These are phyloP conservation scores for Lichtheimia hyalospora DNA, from an alignment of 371 early-diverging fungal genomes.

Conservation along the genomic window DNA sequence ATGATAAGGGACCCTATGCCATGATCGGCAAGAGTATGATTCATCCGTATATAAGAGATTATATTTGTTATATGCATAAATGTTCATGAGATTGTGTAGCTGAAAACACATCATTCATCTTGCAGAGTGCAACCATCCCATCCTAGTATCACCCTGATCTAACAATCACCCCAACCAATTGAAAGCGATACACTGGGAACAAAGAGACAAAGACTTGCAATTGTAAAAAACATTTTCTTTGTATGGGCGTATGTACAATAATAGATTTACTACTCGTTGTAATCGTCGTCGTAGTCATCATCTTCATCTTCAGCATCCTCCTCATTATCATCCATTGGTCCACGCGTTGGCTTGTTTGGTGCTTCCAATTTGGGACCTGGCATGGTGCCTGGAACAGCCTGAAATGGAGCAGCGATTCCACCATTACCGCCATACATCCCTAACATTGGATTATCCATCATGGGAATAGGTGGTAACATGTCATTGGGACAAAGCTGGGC, in stretches of 20 bases:
- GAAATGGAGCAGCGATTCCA: neutral
- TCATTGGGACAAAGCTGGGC: constrained; percentile 12
- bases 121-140: no score
- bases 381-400: neutral
- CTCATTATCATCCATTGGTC: neutral
- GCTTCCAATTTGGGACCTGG: neutral
- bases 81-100: no score
- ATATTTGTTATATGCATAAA: no score
- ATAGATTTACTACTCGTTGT: constrained; percentile 1
- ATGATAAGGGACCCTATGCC: no score
- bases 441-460: neutral
- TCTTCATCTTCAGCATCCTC: constrained; percentile 1
- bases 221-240: no score
- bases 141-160: no score
- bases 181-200: no score
- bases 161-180: no score
- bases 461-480: neutral
- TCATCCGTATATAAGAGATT: no score
- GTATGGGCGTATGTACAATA: neutral
- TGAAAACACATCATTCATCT: no score
- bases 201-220: no score
- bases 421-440: neutral
- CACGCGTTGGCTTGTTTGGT: neutral
- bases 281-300: constrained; percentile 1
- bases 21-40: no score